Percentiles rank a stretch among this genome's conserved stretches.
These are phyloP conservation scores for Cladophialophora bantiana DNA, from an alignment of 2,329 filamentous ascomycete species.

Conservation along the genomic window DNA sequence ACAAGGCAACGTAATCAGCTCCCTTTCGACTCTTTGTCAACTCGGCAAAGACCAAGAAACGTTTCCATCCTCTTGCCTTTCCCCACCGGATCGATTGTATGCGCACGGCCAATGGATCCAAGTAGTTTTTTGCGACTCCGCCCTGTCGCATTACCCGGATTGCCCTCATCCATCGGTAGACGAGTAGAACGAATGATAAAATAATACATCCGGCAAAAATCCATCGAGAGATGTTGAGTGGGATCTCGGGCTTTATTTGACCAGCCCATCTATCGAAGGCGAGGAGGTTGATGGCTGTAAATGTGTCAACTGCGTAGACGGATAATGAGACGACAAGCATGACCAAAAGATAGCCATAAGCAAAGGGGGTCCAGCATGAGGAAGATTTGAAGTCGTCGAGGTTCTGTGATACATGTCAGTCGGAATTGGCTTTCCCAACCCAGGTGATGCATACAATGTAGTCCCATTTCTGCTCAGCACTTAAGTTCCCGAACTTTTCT, in stretches of 20 bases:
- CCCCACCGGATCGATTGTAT: conserved; percentile 82
- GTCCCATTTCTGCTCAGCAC: conserved; percentile 91
- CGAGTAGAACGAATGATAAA: conserved; percentile 81
- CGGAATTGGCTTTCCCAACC: conserved; percentile 24
- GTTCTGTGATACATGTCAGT: conserved; percentile 50
- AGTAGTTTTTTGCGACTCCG: conserved; percentile 88
- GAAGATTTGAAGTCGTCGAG: conserved; percentile 80
- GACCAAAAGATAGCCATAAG: conserved; percentile 85
- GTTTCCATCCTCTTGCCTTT: conserved; percentile 77
- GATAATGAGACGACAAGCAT: conserved; percentile 79
- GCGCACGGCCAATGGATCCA: conserved; percentile 84
- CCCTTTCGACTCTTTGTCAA: conserved; percentile 92
- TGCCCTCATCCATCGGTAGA: conserved; percentile 80
- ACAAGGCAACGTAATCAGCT: conserved; percentile 86
- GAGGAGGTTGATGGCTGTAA: conserved; percentile 89
- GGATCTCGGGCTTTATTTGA: conserved; percentile 78
- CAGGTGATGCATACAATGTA: conserved; percentile 72
- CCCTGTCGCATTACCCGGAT: conserved; percentile 80
- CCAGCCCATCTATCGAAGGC: conserved; percentile 89
- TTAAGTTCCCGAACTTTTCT: conserved; percentile 68
- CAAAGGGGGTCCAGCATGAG: conserved; percentile 77
- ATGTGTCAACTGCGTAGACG: conserved; percentile 89
- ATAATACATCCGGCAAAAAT: conserved; percentile 94
- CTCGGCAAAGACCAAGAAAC: conserved; percentile 91
- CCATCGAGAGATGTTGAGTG: conserved; percentile 84